Evolutionary conservation across 352 stramenopile species (phyloP).

Genomic region (Globisporangium abappressorium): DNA sequence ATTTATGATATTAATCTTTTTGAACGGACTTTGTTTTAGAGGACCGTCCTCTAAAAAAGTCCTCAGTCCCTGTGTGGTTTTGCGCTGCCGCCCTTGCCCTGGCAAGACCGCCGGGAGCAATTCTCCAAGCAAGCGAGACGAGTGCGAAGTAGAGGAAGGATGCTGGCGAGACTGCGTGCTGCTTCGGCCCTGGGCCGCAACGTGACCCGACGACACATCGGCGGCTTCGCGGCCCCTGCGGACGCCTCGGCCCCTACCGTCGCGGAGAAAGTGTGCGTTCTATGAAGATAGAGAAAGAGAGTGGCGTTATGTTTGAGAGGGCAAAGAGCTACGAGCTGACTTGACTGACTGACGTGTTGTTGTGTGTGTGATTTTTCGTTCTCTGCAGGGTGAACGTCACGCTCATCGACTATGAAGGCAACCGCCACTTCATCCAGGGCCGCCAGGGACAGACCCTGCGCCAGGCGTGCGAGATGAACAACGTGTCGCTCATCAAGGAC

Average conservation of each 20-base stretch:
- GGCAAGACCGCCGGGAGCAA: conserved; percentile 4
- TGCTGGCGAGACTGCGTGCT: conserved; percentile 41
- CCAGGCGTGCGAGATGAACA: conserved; percentile 80
- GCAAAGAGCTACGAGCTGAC: not conserved
- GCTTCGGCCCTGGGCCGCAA: conserved; percentile 18
- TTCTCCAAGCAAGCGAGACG: not conserved
- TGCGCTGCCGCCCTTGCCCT: not conserved
- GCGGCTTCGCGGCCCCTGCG: conserved; percentile 31
- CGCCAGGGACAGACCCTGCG: conserved; percentile 80
- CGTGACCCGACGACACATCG: conserved; percentile 47
- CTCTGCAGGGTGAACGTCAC: conserved; percentile 70
- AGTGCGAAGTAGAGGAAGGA: conserved; percentile 16
- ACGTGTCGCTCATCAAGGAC: conserved; percentile 75
- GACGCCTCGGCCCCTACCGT: conserved; percentile 43
- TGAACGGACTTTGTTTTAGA: too few species aligned
- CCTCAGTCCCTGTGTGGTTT: not conserved
- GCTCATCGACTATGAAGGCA: conserved; percentile 85
- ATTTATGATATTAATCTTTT: too few species aligned
- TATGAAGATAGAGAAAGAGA: not conserved
- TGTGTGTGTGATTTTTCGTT: conserved; percentile 10
- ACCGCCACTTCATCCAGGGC: conserved; percentile 81
- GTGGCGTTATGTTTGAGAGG: not conserved
- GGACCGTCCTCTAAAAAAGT: too few species aligned
- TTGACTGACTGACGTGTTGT: not conserved
- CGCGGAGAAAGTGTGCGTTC: conserved; percentile 57